Conservation (phyloP, 768 basidiomycete genomes). For the Gymnopilus junonius region DNA sequence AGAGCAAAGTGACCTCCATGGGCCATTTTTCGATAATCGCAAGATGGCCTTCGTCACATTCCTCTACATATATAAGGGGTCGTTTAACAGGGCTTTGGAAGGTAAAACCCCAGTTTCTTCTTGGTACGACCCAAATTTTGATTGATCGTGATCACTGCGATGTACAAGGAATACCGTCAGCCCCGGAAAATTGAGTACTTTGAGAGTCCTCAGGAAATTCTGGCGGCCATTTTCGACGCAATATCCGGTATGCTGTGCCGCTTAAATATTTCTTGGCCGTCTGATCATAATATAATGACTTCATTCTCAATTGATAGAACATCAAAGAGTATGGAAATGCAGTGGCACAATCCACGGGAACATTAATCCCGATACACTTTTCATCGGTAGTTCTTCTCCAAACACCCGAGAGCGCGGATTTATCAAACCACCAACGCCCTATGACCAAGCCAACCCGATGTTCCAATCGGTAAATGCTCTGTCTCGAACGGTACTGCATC, state of each 20-base stretch:
- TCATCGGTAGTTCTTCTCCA: not conserved
- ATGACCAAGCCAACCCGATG: not conserved
- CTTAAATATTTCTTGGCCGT: not conserved
- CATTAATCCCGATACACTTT: not conserved
- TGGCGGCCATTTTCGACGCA: constrained; percentile 2
- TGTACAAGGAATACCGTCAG: not conserved
- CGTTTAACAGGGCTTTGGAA: too few species aligned
- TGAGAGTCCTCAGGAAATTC: not conserved
- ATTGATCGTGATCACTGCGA: not conserved
- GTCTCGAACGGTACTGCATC: not conserved
- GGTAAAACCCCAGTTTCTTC: too few species aligned
- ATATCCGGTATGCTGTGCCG: not conserved
- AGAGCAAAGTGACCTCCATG: too few species aligned
- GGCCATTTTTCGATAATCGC: not conserved
- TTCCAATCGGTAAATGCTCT: constrained; percentile 6
- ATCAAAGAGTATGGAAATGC: not conserved
- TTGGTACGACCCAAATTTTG: not conserved
- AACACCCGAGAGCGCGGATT: not conserved
- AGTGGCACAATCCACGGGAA: not conserved
- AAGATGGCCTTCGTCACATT: too few species aligned
- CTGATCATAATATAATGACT: not conserved
- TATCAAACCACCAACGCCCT: not conserved
- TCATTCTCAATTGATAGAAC: not conserved
- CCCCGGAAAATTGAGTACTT: not conserved
- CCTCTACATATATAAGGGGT: too few species aligned